Percentiles rank a stretch among this genome's conserved stretches.
These are phyloP conservation scores for Yamadazyma kanchanaburiensis DNA, from an alignment of 1,139 yeast genomes.

Conservation along the genomic window DNA sequence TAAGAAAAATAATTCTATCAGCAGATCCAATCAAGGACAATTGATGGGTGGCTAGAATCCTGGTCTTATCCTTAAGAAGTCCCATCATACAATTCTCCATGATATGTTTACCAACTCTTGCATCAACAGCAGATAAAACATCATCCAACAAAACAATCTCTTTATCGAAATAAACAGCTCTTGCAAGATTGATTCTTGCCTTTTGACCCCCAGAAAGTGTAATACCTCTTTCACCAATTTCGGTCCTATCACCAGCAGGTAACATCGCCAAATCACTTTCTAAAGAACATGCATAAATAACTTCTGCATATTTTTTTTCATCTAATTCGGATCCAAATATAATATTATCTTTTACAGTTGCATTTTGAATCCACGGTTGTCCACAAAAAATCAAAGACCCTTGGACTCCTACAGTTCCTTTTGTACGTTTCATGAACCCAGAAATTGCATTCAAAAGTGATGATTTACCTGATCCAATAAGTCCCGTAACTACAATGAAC, in stretches of 20 bases:
- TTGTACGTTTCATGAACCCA: slow-evolving; percentile 50
- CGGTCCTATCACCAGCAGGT: slow-evolving; percentile 44
- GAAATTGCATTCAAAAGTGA: slow-evolving; percentile 53
- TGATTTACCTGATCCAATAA: slow-evolving; percentile 72
- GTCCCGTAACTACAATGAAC: slow-evolving; percentile 65
- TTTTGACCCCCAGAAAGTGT: slow-evolving; percentile 50
- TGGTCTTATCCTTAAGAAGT: slow-evolving; percentile 31
- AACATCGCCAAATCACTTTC: slow-evolving; percentile 35
- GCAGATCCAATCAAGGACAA: slow-evolving; percentile 41
- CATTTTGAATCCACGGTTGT: slow-evolving; percentile 47
- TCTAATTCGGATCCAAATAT: slow-evolving; percentile 29
- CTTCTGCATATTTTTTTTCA: slow-evolving; percentile 25
- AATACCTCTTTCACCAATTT: slow-evolving; percentile 48
- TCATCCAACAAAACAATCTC: slow-evolving; percentile 44
- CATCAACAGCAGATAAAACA: slow-evolving; percentile 49
- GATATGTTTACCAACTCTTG: slow-evolving; percentile 46
- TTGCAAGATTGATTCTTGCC: slow-evolving; percentile 44
- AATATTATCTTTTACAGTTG: slow-evolving; percentile 39
- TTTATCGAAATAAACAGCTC: slow-evolving; percentile 40
- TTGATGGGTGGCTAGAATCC: slow-evolving; percentile 48
- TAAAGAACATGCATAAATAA: slow-evolving; percentile 35
- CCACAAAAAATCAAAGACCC: slow-evolving; percentile 49
- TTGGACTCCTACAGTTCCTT: slow-evolving; percentile 36
- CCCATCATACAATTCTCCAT: slow-evolving; percentile 38
- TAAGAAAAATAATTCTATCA: slow-evolving; percentile 37